Evolutionary conservation across 2,329 filamentous ascomycete genomes (phyloP).

Genomic region (Aureobasidium sp.): DNA sequence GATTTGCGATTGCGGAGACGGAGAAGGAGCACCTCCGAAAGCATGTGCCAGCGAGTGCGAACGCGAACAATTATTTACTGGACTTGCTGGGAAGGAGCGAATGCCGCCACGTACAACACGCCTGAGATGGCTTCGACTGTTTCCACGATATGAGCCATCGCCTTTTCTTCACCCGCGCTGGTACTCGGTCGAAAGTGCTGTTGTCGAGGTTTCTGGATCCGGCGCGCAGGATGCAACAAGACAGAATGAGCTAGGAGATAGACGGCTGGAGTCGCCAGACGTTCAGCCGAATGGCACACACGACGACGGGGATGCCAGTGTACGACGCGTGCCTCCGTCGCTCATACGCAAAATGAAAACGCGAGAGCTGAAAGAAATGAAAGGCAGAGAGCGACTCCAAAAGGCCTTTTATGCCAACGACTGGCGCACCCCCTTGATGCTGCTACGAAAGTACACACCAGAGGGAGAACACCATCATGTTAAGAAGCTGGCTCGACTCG

Average conservation of each 20-base stretch:
- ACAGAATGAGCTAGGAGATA: not conserved
- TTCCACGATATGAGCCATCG: not conserved
- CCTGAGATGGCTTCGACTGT: not conserved
- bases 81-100: not conserved
- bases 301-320: not conserved
- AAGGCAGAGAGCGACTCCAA: not conserved
- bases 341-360: not conserved
- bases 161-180: conserved; percentile 7
- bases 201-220: not conserved
- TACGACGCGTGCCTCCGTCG: not conserved
- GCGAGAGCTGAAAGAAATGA: not conserved
- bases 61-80: not conserved
- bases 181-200: not conserved
- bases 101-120: conserved; percentile 8
- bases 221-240: not conserved
- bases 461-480: not conserved
- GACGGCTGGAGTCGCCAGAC: not conserved
- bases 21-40: not conserved
- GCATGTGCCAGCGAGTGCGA: not conserved
- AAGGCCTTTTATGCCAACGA: conserved; percentile 1
- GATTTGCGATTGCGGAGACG: not conserved
- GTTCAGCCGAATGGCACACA: too few species aligned
- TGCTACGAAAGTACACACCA: not conserved
- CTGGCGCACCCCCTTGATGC: conserved; percentile 2
- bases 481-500: conserved; percentile 5